Percentiles rank a stretch among this genome's conserved stretches.
phyloP scores from a whole-genome alignment of 768 basidiomycete genomes.

The Termitomyces sp. region DNA sequence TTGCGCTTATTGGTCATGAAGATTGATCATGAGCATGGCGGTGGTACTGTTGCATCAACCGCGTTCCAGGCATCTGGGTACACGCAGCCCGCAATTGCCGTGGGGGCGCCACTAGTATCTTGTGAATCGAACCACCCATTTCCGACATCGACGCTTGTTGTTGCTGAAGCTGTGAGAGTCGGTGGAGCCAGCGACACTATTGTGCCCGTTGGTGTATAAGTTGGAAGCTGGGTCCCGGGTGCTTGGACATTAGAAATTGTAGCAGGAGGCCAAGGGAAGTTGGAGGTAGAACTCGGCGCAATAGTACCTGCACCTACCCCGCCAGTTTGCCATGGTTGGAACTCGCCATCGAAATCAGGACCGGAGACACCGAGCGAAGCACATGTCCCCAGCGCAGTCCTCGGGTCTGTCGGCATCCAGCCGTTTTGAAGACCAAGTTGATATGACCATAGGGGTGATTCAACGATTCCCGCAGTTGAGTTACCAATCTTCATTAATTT shows the following conservation, averaged over 20 bases:
- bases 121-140: conserved; percentile 53
- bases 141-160: conserved; percentile 33
- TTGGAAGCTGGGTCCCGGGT: conserved; percentile 44
- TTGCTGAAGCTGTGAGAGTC: conserved; percentile 29
- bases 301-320: conserved; percentile 49
- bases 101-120: conserved; percentile 43
- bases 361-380: conserved; percentile 39
- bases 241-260: conserved; percentile 32
- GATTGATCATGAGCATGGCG: conserved; percentile 13
- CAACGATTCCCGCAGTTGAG: conserved; percentile 29
- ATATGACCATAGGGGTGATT: conserved; percentile 47
- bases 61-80: conserved; percentile 49
- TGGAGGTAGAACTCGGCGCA: conserved; percentile 33
- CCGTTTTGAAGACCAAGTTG: conserved; percentile 33
- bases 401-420: conserved; percentile 50
- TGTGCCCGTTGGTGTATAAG: conserved; percentile 65
- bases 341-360: conserved; percentile 34
- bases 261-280: conserved; percentile 59
- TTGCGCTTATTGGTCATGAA: too few relatives aligned
- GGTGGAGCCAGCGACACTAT: conserved; percentile 48
- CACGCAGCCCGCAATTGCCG: conserved; percentile 45
- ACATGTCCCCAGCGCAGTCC: conserved; percentile 55
- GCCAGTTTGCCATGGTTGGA: conserved; percentile 65
- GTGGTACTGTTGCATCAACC: conserved; percentile 25
- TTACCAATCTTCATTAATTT: conserved; percentile 26